These are phyloP conservation scores for Monilinia vaccinii-corymbosi DNA, from an alignment of 2,329 filamentous ascomycete species.

Conservation along the genomic window DNA sequence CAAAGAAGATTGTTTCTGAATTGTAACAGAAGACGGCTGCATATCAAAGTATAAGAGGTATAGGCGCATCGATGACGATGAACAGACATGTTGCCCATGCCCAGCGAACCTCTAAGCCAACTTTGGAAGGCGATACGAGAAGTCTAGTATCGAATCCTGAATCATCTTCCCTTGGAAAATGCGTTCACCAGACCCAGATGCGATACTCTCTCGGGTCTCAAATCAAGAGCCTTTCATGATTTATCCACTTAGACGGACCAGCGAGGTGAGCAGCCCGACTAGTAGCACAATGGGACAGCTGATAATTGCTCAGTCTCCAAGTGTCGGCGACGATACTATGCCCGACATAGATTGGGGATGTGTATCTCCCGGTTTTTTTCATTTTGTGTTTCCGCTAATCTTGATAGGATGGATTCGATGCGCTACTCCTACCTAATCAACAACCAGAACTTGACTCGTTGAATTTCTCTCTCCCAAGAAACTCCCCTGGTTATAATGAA, in stretches of 20 bases:
- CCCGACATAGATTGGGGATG: constrained; percentile 57
- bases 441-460: constrained; percentile 9
- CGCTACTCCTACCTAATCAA: constrained; percentile 25
- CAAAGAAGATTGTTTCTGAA: constrained; percentile 50
- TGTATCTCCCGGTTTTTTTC: constrained; percentile 29
- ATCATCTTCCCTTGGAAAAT: background rate
- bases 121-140: background rate
- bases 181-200: background rate
- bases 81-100: constrained; percentile 25
- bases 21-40: constrained; percentile 50
- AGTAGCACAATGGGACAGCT: background rate
- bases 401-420: constrained; percentile 27
- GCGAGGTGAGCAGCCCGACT: background rate
- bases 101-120: constrained; percentile 25
- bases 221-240: background rate
- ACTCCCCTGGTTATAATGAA: too few relatives aligned
- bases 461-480: background rate
- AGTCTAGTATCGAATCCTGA: background rate
- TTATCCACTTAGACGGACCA: background rate
- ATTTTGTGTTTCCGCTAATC: background rate
- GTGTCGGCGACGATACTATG: constrained; percentile 30
- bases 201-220: background rate
- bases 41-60: constrained; percentile 50
- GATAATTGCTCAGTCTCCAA: background rate
- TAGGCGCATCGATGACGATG: constrained; percentile 39